Conservation (phyloP, 139 green algal species). For the Auxenochlorella pyrenoidosa region DNA sequence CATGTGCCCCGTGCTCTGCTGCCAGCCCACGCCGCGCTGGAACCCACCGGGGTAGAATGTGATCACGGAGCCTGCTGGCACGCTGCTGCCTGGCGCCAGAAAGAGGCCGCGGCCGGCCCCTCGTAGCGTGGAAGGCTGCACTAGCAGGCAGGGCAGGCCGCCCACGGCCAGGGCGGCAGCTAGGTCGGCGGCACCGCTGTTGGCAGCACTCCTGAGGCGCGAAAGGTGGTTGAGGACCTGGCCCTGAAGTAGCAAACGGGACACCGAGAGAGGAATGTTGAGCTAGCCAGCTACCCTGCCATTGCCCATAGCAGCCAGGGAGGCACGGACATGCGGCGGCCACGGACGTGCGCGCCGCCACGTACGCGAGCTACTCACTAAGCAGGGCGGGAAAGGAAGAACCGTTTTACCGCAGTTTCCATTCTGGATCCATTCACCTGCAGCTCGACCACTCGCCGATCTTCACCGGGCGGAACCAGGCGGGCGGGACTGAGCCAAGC, state of each 20-base stretch:
- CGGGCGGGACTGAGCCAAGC: not conserved
- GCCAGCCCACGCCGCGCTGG: not conserved
- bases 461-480: not conserved
- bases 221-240: not conserved
- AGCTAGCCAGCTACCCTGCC: too few species aligned
- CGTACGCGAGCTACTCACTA: too few species aligned
- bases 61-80: not conserved
- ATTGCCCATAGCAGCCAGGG: too few species aligned
- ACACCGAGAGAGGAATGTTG: too few species aligned
- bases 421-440: too few species aligned
- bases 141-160: not conserved
- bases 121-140: not conserved
- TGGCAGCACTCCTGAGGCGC: not conserved
- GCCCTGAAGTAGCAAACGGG: not conserved
- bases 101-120: constrained; percentile 12
- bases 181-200: not conserved
- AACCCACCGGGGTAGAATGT: constrained; percentile 5
- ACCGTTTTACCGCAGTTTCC: too few species aligned
- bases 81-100: not conserved
- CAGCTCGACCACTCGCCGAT: not conserved
- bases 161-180: not conserved
- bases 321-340: too few species aligned
- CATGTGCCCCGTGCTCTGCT: not conserved
- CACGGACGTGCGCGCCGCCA: too few species aligned
- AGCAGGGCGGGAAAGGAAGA: too few species aligned